Evolutionary conservation across 176 grass and related monocot species (phyloP).

Genomic region (Carex parvula): DNA sequence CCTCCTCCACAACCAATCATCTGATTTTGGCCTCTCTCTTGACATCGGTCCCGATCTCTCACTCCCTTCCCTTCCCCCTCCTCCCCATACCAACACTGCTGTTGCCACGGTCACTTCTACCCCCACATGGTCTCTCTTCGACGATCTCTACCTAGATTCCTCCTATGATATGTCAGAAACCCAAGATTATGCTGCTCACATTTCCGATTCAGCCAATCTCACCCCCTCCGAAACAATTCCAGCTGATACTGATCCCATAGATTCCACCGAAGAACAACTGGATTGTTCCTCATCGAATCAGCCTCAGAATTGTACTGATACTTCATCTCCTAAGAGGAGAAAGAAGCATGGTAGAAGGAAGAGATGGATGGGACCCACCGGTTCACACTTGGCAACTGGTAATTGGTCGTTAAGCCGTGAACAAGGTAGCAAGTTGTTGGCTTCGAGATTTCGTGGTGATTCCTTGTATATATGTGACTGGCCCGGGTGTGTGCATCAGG

Average conservation of each 20-base stretch:
- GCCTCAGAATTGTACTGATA: background rate
- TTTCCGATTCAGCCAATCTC: background rate
- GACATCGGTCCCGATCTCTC: slow-evolving; percentile 78
- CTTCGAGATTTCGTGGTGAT: slow-evolving; percentile 79
- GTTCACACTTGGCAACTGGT: slow-evolving; percentile 67
- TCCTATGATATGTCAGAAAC: slow-evolving; percentile 67
- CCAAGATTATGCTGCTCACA: background rate
- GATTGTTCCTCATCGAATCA: slow-evolving; percentile 8
- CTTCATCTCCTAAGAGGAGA: slow-evolving; percentile 22
- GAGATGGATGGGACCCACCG: slow-evolving; percentile 45
- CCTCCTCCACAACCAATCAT: slow-evolving; percentile 55
- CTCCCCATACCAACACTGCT: background rate
- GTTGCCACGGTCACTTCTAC: background rate
- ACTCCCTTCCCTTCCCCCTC: background rate
- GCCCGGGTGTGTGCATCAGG: slow-evolving; percentile 79
- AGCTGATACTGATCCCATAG: background rate
- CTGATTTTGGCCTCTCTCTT: slow-evolving; percentile 84
- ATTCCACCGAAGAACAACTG: background rate
- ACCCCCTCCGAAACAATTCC: background rate
- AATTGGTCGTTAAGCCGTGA: slow-evolving; percentile 75
- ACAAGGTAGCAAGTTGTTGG: slow-evolving; percentile 82
- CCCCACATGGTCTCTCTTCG: slow-evolving; percentile 69
- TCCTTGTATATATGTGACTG: slow-evolving; percentile 90
- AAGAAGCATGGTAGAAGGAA: slow-evolving; percentile 18
- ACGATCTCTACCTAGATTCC: slow-evolving; percentile 85